Base-by-base conservation (phyloP, 176 grass and related monocot genomes). In the Carex kokanica region DNA sequence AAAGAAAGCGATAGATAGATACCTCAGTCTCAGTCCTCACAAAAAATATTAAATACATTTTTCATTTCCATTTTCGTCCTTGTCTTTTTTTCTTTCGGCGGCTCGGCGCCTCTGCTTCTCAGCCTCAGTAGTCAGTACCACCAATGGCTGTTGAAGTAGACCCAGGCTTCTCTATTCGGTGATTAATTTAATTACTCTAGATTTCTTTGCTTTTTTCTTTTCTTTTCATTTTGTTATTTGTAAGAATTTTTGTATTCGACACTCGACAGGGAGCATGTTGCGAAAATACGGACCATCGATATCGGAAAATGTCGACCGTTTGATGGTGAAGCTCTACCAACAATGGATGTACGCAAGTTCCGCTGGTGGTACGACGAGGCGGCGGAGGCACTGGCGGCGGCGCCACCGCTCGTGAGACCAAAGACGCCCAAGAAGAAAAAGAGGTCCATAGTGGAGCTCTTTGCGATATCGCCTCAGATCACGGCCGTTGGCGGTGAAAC, bases 401-500 rank as follows among this genome's bases (percentile, higher is more conserved):
- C 16, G 61, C 77, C 71, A 34, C 56, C 27, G n/a, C 27, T 29
- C 54, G 54, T 13, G 31, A 87, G 64, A 40, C 85, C 83, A 65
- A 62, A 47, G 79, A 55, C 85, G 55, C 66, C 78, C 5, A 82
- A 67, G 60, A 82, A 82, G 79, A 87, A 87, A 68, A 87, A 87
- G 85, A 60, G 85, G 68, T 87, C 85, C 55, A 87, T 87, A 60
- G 85, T 87, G 51, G 85, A 87, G 85, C 68, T 87, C 9, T 87
- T 87, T 40, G 85, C 85, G 2, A 79, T 87, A 47, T 82, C 85
- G 79, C 85, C 85, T 69, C 85, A 87, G 78, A 87, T 87, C 78
- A 74, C 59, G 52, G 85, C 74, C 3, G 85, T 81, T n/a, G 78
- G 57, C 1, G 54, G 68, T 15, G 78, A 86, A 41, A 47, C 85